A percentile compares a stretch with the other conserved stretches of the same genome.
These are phyloP conservation scores for Lotus japonicus DNA, from an alignment of 306 rosid genomes.

Conservation along the genomic window DNA sequence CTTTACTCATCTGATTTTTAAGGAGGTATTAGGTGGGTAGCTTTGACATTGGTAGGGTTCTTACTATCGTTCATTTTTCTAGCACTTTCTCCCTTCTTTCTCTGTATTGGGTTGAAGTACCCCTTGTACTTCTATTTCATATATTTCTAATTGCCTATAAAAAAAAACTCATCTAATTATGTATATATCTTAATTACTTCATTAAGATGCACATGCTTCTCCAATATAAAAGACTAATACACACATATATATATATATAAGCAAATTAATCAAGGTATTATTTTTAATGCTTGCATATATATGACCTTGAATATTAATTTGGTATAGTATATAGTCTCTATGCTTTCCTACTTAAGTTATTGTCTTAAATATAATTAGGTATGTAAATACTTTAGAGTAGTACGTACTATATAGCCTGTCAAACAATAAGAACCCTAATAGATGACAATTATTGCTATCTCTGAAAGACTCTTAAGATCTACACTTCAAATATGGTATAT, in stretches of 20 bases:
- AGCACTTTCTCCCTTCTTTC: too few species aligned
- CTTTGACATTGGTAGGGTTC: too few species aligned
- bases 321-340: neutral
- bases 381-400: neutral
- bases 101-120: too few species aligned
- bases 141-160: too few species aligned
- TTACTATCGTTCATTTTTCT: too few species aligned
- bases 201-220: neutral
- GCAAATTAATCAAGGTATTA: too few species aligned
- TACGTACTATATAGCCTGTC: neutral
- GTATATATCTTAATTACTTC: neutral
- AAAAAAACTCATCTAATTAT: neutral
- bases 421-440: conserved; percentile 2
- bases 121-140: too few species aligned
- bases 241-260: too few species aligned
- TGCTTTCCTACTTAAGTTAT: neutral
- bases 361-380: neutral
- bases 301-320: conserved; percentile 4
- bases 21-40: too few species aligned
- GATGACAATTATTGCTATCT: neutral
- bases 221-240: neutral
- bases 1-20: conserved; percentile 4
- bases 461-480: neutral
- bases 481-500: neutral
- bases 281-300: too few species aligned